Evolutionary conservation across 768 basidiomycete species (phyloP), one percentile per base, ranked within the genome.

Genomic region (Calvatia gigantea): DNA sequence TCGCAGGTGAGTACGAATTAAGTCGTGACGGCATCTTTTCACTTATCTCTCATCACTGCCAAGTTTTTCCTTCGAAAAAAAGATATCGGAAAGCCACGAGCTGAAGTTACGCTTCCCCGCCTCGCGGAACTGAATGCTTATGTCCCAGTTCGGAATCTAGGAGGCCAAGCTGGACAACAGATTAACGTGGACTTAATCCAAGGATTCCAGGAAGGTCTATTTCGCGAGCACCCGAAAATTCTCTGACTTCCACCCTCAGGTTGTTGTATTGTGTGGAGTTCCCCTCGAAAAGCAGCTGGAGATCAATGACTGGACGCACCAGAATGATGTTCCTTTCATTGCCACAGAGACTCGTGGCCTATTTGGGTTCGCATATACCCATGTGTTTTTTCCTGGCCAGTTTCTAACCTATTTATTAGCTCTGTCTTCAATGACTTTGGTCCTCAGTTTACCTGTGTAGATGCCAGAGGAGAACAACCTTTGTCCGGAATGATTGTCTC

Each of bases 361-460:
- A 25, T 99, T 99, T 66, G 96, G 92, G 95, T 96, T 68, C 58
- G 81, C 51, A 12, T 3, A 3, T 25, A 33, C 12, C 46, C 49
- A 45, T 33, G 6, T 41, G 23, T 6, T 14, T 27, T 6, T 9
- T 25, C 58, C 23, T 33, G 28, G 38, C 1, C 14, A 27, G 8
- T 35, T 25, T 41, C 54, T 51, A n/a, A 58, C 9, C 12, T 54
- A 25, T 45, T 28, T 29, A 46, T 17, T 51, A 97, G 95, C 12
- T 87, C 91, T 57, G 87, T 88, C 12, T 99, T 99, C 80, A 96
- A 91, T 68, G 97, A 99, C 71, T 98, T 99, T 62, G 97, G 97
- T 5, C 72, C 86, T 23, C 92, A 91, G 69, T 99, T 98, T 67
- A 87, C 92, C 14, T 95, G 94, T 61, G 91, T 97, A 23, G 97